A percentile compares a stretch with the other conserved stretches of the same genome.
Evolutionary conservation across 805 yeast genomes (phyloP).

Genomic region (Candida orba): DNA sequence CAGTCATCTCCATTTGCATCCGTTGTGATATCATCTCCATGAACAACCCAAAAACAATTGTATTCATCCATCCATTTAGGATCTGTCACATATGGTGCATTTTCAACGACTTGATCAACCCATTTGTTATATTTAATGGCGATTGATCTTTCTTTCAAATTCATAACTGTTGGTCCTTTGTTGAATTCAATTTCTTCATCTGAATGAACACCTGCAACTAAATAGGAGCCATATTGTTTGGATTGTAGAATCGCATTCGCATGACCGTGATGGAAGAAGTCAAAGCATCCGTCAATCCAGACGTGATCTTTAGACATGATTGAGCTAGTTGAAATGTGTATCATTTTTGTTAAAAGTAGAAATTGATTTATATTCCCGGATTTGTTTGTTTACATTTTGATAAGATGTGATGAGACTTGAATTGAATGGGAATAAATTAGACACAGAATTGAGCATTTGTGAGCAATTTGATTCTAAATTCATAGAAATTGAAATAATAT

Average conservation of each 20-base stretch:
- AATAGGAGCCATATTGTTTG: constrained; percentile 66
- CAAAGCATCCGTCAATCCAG: constrained; percentile 98
- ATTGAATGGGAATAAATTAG: not conserved
- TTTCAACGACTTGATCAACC: constrained; percentile 62
- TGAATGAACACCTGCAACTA: constrained; percentile 84
- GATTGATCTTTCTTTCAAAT: constrained; percentile 62
- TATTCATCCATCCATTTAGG: constrained; percentile 62
- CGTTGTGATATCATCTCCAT: constrained; percentile 96
- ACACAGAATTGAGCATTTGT: not conserved
- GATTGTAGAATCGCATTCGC: constrained; percentile 97
- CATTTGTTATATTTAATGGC: constrained; percentile 91
- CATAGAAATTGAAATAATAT: not conserved
- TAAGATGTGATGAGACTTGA: not conserved
- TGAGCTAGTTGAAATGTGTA: not conserved
- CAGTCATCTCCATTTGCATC: constrained; percentile 95
- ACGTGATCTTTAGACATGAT: constrained; percentile 33
- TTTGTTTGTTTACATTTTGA: not conserved
- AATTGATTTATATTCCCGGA: not conserved
- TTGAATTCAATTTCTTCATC: constrained; percentile 78
- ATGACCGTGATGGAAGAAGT: constrained; percentile 96
- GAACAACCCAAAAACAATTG: constrained; percentile 87
- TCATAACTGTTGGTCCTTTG: constrained; percentile 96
- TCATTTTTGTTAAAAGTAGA: too few relatives aligned
- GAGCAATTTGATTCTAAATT: not conserved
- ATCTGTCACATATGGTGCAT: constrained; percentile 92